Evolutionary conservation across 1,139 yeast species (phyloP).

Genomic region (Yamadazyma mexicana): DNA sequence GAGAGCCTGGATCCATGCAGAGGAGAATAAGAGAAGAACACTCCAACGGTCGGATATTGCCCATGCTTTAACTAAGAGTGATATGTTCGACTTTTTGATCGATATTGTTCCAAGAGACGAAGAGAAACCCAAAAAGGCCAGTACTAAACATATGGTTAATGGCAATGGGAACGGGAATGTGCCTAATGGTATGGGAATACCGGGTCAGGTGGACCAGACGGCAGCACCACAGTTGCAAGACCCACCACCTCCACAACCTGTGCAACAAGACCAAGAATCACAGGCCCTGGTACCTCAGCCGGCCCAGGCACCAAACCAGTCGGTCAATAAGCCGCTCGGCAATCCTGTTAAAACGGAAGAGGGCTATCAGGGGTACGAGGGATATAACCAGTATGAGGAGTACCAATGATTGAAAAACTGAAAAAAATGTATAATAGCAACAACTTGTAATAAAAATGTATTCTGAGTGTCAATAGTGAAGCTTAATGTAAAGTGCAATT

Average conservation of each 20-base stretch:
- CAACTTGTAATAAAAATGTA: neutral
- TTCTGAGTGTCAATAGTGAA: no score
- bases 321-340: no score
- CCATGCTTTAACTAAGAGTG: conserved; percentile 90
- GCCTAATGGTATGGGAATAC: no score
- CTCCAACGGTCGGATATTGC: conserved; percentile 93
- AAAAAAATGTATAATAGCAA: conserved; percentile 3
- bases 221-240: neutral
- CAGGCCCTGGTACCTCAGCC: neutral
- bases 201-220: no score
- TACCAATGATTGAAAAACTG: conserved; percentile 8
- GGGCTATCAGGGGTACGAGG: conserved; percentile 9
- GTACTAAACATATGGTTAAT: conserved; percentile 6
- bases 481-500: no score
- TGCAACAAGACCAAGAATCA: neutral
- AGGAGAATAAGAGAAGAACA: conserved; percentile 91
- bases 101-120: conserved; percentile 92
- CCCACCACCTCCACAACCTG: conserved; percentile 4
- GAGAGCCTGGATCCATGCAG: conserved; percentile 99
- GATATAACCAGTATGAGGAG: conserved; percentile 15
- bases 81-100: conserved; percentile 94
- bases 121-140: conserved; percentile 50
- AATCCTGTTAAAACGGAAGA: neutral
- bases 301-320: no score
- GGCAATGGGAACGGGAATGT: neutral